Evolutionary conservation across 306 rosid genomes (phyloP), one percentile per base, ranked within the genome.

Genomic region (Coriaria nepalensis): DNA sequence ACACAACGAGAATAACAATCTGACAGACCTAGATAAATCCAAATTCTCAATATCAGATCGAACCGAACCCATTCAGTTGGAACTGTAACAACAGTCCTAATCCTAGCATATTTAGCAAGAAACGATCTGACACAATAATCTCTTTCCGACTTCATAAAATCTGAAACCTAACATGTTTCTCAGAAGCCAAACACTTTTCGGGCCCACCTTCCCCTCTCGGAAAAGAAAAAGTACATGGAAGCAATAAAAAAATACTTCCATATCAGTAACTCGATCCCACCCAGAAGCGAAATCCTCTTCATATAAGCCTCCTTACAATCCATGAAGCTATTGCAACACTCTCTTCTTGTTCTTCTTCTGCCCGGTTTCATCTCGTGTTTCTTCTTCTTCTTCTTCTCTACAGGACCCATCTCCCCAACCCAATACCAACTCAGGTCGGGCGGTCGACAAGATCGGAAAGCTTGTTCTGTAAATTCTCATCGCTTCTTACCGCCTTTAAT

Each of bases 371-470:
- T 77, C 13, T 79, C 76, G 38, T 0, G 35, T 5, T 0, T 7
- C 9, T 50, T 70, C 78, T 61, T 87, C 94, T 13, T 47, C 63
- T 0, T 92, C 92, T 50, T 87, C 96, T 54, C 94, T 67, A 50
- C 94, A 87, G 33, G 87, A 75, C 15, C 96, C 96, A 55, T 87
- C 94, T 3, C 92, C 96, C 96, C 94, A 87, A 47, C 84, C 83
- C 55, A 87, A 57, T 35, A 80, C 87, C 78, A 73, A 77, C 29
- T 79, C 87, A 8, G 29, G 29, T 82, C 92, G 4, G 80, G 4
- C 57, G 53, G 15, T 87, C 96, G 59, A 87, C 96, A 2, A 87
- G 94, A 79, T 80, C 92, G 54, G 94, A 75, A 20, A 87, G 94
- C 87, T 78, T 77, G 58, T 61, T 77, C 57, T 79, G 84, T 36